A percentile compares a stretch with the other conserved stretches of the same genome.
phyloP scores from a whole-genome alignment of 2,329 filamentous ascomycete species.

The Colletotrichum phormii region DNA sequence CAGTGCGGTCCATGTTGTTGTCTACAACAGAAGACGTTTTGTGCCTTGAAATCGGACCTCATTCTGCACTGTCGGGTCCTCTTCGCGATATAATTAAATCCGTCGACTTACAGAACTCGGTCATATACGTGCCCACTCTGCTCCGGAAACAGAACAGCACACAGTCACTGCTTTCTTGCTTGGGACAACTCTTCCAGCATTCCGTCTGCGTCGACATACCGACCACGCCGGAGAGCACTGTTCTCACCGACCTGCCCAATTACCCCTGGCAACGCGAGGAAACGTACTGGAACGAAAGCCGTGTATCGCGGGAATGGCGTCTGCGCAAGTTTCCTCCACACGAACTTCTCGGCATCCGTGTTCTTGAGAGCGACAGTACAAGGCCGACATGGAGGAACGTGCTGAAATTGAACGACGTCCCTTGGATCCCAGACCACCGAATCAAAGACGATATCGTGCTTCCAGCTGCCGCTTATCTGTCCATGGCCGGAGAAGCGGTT shows the following conservation, averaged over 20 bases:
- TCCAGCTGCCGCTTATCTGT: conserved; percentile 36
- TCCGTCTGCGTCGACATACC: conserved; percentile 10
- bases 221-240: background rate
- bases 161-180: conserved; percentile 25
- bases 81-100: conserved; percentile 40
- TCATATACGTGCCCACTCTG: conserved; percentile 38
- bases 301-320: conserved; percentile 48
- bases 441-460: conserved; percentile 56
- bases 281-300: conserved; percentile 41
- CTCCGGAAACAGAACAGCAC: conserved; percentile 32
- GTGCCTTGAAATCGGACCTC: conserved; percentile 43
- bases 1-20: conserved; percentile 47
- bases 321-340: conserved; percentile 2
- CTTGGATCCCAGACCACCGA: conserved; percentile 56
- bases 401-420: conserved; percentile 22
- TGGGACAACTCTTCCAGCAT: conserved; percentile 37
- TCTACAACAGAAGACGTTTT: conserved; percentile 21
- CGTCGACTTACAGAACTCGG: conserved; percentile 15
- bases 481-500: conserved; percentile 21
- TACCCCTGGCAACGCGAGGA: conserved; percentile 8
- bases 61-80: conserved; percentile 42
- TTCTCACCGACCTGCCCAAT: conserved; percentile 37
- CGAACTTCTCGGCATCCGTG: conserved; percentile 10
- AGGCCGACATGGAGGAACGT: background rate
- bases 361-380: background rate